Percentiles rank a stretch among this genome's conserved stretches.
phyloP scores from a whole-genome alignment of 148 eudicot genomes.

The Rhododendron mucronatum region DNA sequence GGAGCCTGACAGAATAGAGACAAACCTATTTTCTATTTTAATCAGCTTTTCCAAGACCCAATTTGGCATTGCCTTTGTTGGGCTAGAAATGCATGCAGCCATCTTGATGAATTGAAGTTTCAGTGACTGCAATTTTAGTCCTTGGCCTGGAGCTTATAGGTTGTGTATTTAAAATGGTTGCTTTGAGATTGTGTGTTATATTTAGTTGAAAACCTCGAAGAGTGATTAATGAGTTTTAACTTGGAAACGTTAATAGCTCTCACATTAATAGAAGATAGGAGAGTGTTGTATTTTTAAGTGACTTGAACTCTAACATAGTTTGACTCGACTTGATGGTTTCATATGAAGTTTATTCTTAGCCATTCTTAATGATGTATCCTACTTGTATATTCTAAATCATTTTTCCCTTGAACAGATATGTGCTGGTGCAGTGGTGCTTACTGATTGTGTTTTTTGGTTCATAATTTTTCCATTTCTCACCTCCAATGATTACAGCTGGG shows the following conservation, averaged over 20 bases:
- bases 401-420: constrained; percentile 35
- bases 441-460: constrained; percentile 81
- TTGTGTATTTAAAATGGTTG: not conserved
- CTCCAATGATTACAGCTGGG: constrained; percentile 27
- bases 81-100: not conserved
- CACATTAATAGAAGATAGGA: not conserved
- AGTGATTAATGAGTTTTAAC: not conserved
- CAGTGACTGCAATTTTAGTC: not conserved
- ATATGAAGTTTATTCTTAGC: not conserved
- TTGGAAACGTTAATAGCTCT: not conserved
- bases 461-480: constrained; percentile 61
- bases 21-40: not conserved
- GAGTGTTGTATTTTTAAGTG: not conserved
- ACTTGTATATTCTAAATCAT: not conserved
- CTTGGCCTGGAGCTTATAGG: not conserved
- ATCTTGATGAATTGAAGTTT: not conserved
- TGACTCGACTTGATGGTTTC: not conserved
- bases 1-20: not conserved
- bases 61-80: not conserved
- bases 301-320: not conserved
- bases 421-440: constrained; percentile 78
- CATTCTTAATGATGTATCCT: not conserved
- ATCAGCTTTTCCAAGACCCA: not conserved
- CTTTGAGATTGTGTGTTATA: not conserved
- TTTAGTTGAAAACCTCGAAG: not conserved